Conservation (phyloP, 2,329 filamentous ascomycete species). For the Colletotrichum phormii region DNA sequence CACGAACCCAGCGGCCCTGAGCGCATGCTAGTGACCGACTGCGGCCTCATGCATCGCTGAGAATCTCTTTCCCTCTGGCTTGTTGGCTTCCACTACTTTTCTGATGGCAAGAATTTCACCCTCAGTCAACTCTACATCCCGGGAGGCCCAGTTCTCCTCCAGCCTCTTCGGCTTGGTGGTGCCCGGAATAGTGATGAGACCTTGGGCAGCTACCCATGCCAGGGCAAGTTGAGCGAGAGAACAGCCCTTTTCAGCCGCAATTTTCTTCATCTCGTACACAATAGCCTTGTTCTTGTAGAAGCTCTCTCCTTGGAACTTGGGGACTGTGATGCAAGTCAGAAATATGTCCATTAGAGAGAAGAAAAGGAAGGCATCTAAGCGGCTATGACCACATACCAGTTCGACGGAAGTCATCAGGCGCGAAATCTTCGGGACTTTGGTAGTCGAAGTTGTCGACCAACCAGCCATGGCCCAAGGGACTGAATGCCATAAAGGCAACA, state of each 20-base stretch:
- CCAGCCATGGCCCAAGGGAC: conserved; percentile 59
- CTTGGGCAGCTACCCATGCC: conserved; percentile 53
- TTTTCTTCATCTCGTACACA: conserved; percentile 53
- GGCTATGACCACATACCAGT: conserved; percentile 41
- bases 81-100: not conserved
- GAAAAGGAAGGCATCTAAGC: too few species aligned
- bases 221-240: conserved; percentile 50
- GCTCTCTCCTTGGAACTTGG: conserved; percentile 55
- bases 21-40: not conserved
- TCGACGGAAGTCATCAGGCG: conserved; percentile 54
- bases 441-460: conserved; percentile 56
- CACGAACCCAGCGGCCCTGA: not conserved
- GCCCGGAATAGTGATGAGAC: conserved; percentile 58
- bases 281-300: conserved; percentile 56
- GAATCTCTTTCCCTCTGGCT: not conserved
- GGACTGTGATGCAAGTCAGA: conserved; percentile 32
- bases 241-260: conserved; percentile 49
- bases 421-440: conserved; percentile 59
- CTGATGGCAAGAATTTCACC: conserved; percentile 43
- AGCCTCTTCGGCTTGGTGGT: conserved; percentile 53
- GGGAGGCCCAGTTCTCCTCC: conserved; percentile 53
- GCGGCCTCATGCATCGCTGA: not conserved
- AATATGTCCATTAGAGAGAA: too few species aligned
- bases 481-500: conserved; percentile 57
- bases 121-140: conserved; percentile 48